These are phyloP conservation scores for Athelia sp. DNA, from an alignment of 1,284 basidiomycete species.

Conservation along the genomic window DNA sequence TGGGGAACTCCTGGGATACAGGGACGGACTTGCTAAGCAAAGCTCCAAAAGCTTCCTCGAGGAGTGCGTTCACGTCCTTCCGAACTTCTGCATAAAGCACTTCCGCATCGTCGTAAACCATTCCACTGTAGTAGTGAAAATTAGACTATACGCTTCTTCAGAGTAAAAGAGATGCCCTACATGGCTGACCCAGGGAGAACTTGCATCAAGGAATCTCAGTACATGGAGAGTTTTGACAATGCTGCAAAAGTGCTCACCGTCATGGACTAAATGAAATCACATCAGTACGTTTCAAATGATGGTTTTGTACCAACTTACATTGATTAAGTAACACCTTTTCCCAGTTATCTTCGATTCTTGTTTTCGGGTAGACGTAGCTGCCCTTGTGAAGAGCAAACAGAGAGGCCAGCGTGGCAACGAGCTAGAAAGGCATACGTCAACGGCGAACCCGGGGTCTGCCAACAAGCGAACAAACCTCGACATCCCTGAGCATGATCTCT, in stretches of 20 bases:
- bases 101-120: slow-evolving; percentile 96
- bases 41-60: slow-evolving; percentile 75
- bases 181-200: slow-evolving; percentile 93
- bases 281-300: slow-evolving; percentile 3
- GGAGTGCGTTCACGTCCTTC: slow-evolving; percentile 59
- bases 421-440: slow-evolving; percentile 32
- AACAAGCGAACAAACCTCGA: slow-evolving; percentile 57
- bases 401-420: slow-evolving; percentile 81
- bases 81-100: slow-evolving; percentile 77
- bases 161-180: slow-evolving; percentile 32
- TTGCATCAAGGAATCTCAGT: slow-evolving; percentile 9
- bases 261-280: slow-evolving; percentile 59
- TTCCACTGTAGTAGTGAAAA: slow-evolving; percentile 48
- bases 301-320: slow-evolving; percentile 44
- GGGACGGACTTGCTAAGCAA: slow-evolving; percentile 60
- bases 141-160: not conserved
- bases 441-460: not conserved
- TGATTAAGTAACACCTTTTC: slow-evolving; percentile 90
- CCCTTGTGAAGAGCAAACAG: slow-evolving; percentile 49
- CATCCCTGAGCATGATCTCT: slow-evolving; percentile 86
- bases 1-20: slow-evolving; percentile 28
- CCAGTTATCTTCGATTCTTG: slow-evolving; percentile 82
- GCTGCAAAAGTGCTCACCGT: slow-evolving; percentile 46
- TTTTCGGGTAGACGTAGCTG: slow-evolving; percentile 79
- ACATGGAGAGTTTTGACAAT: slow-evolving; percentile 1